Conservation (phyloP, 768 basidiomycete species). For the Phylloporus arenicola region DNA sequence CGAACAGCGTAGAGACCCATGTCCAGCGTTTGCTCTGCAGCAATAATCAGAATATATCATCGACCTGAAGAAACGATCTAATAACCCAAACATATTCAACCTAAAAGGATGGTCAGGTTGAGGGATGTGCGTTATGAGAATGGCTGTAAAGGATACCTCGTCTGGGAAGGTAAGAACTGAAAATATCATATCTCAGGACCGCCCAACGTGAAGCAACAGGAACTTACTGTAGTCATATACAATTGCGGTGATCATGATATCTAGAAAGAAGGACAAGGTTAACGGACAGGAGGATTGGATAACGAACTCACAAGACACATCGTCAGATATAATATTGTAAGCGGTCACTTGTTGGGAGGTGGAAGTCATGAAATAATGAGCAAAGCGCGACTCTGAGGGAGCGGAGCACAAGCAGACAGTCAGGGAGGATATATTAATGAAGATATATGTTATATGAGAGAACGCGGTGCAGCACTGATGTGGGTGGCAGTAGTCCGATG, state of each 20-base stretch:
- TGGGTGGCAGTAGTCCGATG: too few relatives aligned
- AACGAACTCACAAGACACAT: neutral
- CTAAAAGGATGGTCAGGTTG: neutral
- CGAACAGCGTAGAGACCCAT: neutral
- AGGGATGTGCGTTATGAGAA: neutral
- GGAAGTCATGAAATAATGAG: neutral
- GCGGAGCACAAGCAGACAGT: neutral
- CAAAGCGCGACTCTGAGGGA: neutral
- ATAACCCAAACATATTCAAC: neutral
- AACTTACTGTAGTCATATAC: neutral
- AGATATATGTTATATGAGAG: too few relatives aligned
- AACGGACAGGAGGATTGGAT: neutral
- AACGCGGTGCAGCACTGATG: too few relatives aligned
- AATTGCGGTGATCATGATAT: neutral
- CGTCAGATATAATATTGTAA: neutral
- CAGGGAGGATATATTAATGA: neutral
- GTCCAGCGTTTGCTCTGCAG: neutral
- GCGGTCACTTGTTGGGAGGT: neutral
- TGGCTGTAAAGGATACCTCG: neutral
- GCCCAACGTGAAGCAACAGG: neutral
- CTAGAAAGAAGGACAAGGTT: neutral
- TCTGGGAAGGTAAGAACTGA: neutral
- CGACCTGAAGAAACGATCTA: neutral
- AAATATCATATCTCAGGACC: neutral
- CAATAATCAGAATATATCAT: neutral